Evolutionary conservation across 148 eudicot genomes (phyloP), one percentile per base, ranked within the genome.

Genomic region (Nyssa sinensis): DNA sequence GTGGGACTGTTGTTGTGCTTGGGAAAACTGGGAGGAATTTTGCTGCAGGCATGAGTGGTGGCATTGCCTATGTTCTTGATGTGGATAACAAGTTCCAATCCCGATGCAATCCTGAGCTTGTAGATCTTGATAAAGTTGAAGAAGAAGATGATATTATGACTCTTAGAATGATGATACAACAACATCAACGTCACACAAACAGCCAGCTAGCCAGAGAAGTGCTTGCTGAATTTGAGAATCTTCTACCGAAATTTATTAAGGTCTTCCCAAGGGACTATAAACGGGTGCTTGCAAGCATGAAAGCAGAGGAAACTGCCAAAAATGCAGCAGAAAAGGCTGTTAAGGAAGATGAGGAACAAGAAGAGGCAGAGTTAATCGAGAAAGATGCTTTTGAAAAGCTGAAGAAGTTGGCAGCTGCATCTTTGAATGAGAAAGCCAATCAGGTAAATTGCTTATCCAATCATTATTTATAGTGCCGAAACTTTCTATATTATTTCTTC

Each of bases 11-110:
- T 55, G 91, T 93, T 31, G 91, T 96, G 44, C 86, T 96, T 7
- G 99, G 99, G 2, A 89, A 93, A 81, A 93, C 98, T 0, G 99
- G 99, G 39, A 86, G 98, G 75, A 96, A 96, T 78, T 96, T 96
- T 81, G 99, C 99, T 71, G 99, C 99, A 0, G 99, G 99, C 39
- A 96, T 96, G 99, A 96, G 99, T 69, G 99, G 99, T 66, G 99
- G 99, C 51, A 61, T 93, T 73, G 98, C 97, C 32, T 96, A 91
- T 80, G 92, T 96, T 67, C 90, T 96, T 32, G 94, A 96, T 72
- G 85, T 82, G 57, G 91, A 91, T 67, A 84, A 88, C 59, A 87
- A 77, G 66, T 96, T 96, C 76, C 81, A 71, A 59, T 70, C 85
- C 0, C 84, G 93, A 47, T 96, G 99, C 81, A 96, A 96, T 71